Evolutionary conservation across 2,329 filamentous ascomycete genomes (phyloP).

Genomic region (Xylaria digitata): DNA sequence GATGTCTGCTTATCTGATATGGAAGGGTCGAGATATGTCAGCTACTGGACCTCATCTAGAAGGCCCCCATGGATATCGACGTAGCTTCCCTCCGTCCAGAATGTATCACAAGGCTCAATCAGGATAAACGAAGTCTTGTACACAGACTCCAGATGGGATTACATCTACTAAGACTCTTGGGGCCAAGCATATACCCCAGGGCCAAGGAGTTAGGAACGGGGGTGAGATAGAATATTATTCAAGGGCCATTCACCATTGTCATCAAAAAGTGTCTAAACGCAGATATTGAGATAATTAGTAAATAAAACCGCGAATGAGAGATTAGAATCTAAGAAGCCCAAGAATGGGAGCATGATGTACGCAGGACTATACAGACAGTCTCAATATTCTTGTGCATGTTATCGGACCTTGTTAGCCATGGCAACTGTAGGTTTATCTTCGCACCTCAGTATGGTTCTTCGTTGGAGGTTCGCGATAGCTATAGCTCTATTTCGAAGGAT

Average conservation of each 20-base stretch:
- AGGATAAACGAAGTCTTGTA: neutral
- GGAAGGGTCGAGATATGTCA: neutral
- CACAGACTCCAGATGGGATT: neutral
- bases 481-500: neutral
- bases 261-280: neutral
- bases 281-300: neutral
- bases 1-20: neutral
- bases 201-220: neutral
- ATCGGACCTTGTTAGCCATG: neutral
- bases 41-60: neutral
- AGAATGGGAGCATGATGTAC: neutral
- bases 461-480: neutral
- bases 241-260: neutral
- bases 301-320: neutral
- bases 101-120: neutral
- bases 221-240: neutral
- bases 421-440: neutral
- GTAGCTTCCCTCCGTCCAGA: neutral
- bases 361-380: constrained; percentile 3
- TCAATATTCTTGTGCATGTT: neutral
- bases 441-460: neutral
- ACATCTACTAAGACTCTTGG: neutral
- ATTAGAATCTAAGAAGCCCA: neutral
- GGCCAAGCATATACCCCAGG: neutral
- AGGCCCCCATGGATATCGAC: neutral